Evolutionary conservation across 192 early-diverging fungal species (phyloP).

Genomic region (Linderina pennispora): DNA sequence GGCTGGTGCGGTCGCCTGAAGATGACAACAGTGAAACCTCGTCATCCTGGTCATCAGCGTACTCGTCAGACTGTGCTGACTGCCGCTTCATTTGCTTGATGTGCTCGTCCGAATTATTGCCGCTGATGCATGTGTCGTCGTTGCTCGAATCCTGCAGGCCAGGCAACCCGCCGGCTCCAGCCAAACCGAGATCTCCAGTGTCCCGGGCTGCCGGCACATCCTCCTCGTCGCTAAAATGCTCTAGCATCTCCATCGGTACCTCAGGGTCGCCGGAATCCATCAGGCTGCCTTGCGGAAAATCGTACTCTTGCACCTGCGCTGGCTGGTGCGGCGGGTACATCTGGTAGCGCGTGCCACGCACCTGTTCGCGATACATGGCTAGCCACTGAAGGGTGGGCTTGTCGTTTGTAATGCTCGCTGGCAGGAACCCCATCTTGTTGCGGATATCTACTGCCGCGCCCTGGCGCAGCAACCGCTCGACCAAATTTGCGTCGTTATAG

Average conservation of each 20-base stretch:
- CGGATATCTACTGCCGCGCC: conserved; percentile 44
- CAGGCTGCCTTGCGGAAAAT: conserved; percentile 2
- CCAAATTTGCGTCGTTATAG: conserved; percentile 45
- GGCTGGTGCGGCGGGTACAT: conserved; percentile 12
- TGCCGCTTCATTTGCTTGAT: too few species aligned
- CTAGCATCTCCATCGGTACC: conserved; percentile 17
- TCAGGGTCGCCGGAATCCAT: conserved; percentile 18
- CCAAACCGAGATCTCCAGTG: too few species aligned
- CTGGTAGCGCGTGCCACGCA: conserved; percentile 36
- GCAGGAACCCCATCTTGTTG: conserved; percentile 44
- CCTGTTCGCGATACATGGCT: conserved; percentile 39
- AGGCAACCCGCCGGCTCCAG: too few species aligned
- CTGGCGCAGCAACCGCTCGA: conserved; percentile 41
- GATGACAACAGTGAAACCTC: conserved; percentile 28
- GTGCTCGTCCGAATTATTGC: too few species aligned
- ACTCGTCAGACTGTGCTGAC: too few species aligned
- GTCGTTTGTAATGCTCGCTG: conserved; percentile 42
- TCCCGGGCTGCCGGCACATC: too few species aligned
- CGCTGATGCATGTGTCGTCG: too few species aligned
- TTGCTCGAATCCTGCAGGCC: too few species aligned
- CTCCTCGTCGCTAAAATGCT: conserved; percentile 28
- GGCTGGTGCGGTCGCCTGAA: conserved; percentile 33
- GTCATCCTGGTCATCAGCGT: conserved; percentile 6
- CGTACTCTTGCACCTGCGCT: conserved; percentile 22
- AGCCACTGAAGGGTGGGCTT: conserved; percentile 44